These are phyloP conservation scores for Wickerhamiella sorbophila DNA, from an alignment of 805 yeast species.

Conservation along the genomic window DNA sequence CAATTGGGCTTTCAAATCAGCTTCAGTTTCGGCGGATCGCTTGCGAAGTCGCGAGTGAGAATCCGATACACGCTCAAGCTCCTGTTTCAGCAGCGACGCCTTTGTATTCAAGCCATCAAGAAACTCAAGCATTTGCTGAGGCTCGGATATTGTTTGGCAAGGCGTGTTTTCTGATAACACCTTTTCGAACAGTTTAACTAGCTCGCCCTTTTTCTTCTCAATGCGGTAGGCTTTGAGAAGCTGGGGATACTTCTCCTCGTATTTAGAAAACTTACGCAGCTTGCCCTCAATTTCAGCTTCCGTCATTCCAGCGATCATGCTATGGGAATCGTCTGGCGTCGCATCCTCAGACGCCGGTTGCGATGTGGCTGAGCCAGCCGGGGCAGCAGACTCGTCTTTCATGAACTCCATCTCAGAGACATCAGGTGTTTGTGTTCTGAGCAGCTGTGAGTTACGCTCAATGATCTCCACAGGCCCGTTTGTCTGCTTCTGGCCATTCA, in stretches of 20 bases:
- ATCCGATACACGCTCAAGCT: conserved; percentile 37
- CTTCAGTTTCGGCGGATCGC: conserved; percentile 4
- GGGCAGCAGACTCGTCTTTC: background rate
- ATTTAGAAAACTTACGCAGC: conserved; percentile 29
- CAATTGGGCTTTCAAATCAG: background rate
- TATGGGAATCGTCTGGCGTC: background rate
- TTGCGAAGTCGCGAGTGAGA: conserved; percentile 11
- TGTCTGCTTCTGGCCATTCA: conserved; percentile 9
- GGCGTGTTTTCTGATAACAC: conserved; percentile 72
- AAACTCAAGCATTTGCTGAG: conserved; percentile 54
- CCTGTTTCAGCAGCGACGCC: conserved; percentile 46
- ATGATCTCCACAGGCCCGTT: conserved; percentile 13
- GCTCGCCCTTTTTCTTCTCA: conserved; percentile 54
- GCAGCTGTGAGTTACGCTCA: conserved; percentile 14
- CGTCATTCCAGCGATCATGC: conserved; percentile 1
- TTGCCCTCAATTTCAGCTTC: conserved; percentile 11
- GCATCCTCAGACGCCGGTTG: background rate
- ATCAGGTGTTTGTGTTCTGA: conserved; percentile 15
- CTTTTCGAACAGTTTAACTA: conserved; percentile 48
- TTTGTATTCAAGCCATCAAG: conserved; percentile 48
- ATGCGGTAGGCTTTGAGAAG: conserved; percentile 71
- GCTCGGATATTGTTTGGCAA: conserved; percentile 55
- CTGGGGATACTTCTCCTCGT: conserved; percentile 79
- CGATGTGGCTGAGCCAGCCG: background rate
- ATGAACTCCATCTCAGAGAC: conserved; percentile 13